Base-by-base conservation (phyloP, 108 stramenopile genomes). In the Cyclostephanos invisitatus region DNA sequence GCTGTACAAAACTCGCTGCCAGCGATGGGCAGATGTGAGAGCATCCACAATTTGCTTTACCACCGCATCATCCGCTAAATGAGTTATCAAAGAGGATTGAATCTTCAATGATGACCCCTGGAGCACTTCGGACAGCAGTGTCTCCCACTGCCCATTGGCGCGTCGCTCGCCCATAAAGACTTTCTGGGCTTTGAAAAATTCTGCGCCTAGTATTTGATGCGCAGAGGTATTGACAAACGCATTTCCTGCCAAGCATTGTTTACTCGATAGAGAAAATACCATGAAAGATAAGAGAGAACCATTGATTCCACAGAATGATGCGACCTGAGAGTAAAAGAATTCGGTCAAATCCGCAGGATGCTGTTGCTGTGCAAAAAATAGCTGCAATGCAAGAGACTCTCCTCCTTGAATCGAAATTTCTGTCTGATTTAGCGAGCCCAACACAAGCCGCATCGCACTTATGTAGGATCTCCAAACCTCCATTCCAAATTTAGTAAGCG, bases 61-160 rank as follows among this genome's bases (percentile, higher is more conserved):
- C 35, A 40, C 53, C 47, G 73, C 68, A 27, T 36, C 21, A n/a
- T 32, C 49, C 22, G 29, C 22, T 40, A 35, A 22, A 40, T 56
- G 10, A 9, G 57, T 7, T 11, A 67, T 15, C 6, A 42, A 21
- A 57, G 49, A 29, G n/a, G 22, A 11, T 46, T 56, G 24, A 75
- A 80, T 49, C 72, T 54, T 40, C 51, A 72, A 55, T 35, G 85
- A 83, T 27, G 86, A 72, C 17, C 68, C 64, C 54, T 77, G 54
- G 56, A 93, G 53, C 14, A 83, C 67, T 67, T 87, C 75, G 5
- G 82, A 60, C 15, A 91, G 61, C 17, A 89, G 74, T 18, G 88
- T 63, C 64, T 91, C 92, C 92, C 92, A 93, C 69, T 93, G 88
- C 9, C 79, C 85, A 65, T 77, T 81, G 20, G 88, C 92, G 68